Base-by-base conservation (phyloP, 2,329 filamentous ascomycete species). In the Aspergillus sp. region DNA sequence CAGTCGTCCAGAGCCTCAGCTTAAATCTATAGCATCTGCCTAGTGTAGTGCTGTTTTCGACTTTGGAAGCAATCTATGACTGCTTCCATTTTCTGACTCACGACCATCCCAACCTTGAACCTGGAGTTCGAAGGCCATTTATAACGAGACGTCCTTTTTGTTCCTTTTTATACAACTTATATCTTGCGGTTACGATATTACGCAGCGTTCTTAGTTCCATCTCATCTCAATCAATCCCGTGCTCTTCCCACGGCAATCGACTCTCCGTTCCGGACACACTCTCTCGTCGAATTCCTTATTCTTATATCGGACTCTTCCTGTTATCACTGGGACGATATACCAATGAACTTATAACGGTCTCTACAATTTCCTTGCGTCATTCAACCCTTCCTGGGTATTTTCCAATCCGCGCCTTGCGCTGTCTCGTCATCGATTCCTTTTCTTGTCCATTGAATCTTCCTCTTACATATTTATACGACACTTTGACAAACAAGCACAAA, bases 341-440 rank as follows among this genome's bases (percentile, higher is more conserved):
- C 66, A 70, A 75, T 75, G 73, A 72, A 68, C 67, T 67, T 64
- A 74, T 75, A 75, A 75, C 73, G 70, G 70, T 74, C 71, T 69
- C 67, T 72, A 67, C 65, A 63, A 57, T 68, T 71, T 70, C 69
- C 67, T 70, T 69, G 59, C 67, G 64, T 74, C 68, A 57, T 68
- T 59, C 27, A 27, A 48, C 65, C 64, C 64, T 61, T 60, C 12
- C 19, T n/a, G 62, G 69, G 67, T 68, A 63, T 52, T 60, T 57
- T 61, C 58, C 27, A 61, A 65, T 60, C 60, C 63, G 66, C 70
- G 67, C 67, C 53, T 56, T 48, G 62, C 63, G 66, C 67, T 62
- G 51, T 43, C 59, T 64, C 62, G 59, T 64, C 67, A 56, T 59
- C 54, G 35, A 54, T 56, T 68, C 31, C 39, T 27, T 64, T 65